Base-by-base conservation (phyloP, 164 flowering plant species). In the Aristolochia contorta region DNA sequence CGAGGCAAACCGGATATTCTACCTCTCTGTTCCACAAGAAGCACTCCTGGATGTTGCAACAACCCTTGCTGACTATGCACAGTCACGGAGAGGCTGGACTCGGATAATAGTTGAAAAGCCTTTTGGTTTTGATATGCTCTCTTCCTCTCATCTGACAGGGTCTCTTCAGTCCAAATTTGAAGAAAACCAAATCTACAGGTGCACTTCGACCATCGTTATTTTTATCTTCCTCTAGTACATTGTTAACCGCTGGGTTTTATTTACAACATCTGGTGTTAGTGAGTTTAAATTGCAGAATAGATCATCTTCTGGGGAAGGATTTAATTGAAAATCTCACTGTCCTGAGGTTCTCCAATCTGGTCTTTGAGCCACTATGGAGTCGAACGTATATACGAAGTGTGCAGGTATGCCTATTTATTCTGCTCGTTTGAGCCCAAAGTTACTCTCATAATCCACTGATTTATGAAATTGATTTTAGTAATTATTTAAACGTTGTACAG, bases 21-120 rank as follows among this genome's bases (percentile, higher is more conserved):
- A 81, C 75, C 84, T 83, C 37, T 78, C 86, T 37, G 81, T 84
- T 54, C 89, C 85, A 52, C 89, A 78, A 71, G 84, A 84, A 72
- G 80, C 81, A 33, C 80, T 80, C 54, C 58, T 75, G 21, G 86
- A 84, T 69, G 89, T 79, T 53, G 75, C 82, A 46, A 65, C 67
- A 50, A 72, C 69, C 63, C 72, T 80, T 45, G 77, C 82, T 33
- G 73, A 65, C 61, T 49, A 68, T 61, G 84, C 89, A 27, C 81
- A 79, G 57, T 71, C 79, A 52, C 53, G 4, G 18, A 79, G 72
- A 59, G 89, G 83, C 27, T 80, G 86, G 84, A 84, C 75, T 47
- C 78, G 84, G 46, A 60, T 80, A 56, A 84, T 81, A 54, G 67
- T 84, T 65, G 86, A 81, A 70, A 84, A 84, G 61, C 86, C 86